Percentiles rank a stretch among this genome's conserved stretches.
These are phyloP conservation scores for Chaetomium cochliodes DNA, from an alignment of 495 filamentous ascomycete species.

Conservation along the genomic window DNA sequence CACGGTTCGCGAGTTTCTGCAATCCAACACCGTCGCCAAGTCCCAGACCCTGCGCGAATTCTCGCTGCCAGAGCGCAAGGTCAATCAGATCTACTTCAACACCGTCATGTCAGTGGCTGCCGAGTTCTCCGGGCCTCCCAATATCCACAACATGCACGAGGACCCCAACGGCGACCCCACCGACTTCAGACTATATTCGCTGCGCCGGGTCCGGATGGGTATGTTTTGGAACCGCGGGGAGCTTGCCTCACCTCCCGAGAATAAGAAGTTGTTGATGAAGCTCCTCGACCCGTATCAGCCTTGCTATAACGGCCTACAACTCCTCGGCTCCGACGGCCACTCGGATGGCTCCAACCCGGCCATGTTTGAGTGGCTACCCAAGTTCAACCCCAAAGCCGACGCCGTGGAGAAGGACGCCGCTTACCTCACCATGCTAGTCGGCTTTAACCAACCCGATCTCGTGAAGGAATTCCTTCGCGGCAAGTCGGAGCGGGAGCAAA, in stretches of 20 bases:
- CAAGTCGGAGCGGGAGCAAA: neutral
- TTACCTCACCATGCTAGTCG: slow-evolving; percentile 9
- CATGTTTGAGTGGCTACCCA: slow-evolving; percentile 1
- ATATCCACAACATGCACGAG: neutral
- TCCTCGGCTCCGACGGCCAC: neutral
- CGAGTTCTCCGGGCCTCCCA: neutral
- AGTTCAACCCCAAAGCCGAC: slow-evolving; percentile 1
- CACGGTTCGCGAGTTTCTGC: slow-evolving; percentile 25
- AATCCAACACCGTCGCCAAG: slow-evolving; percentile 6
- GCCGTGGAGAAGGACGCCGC: neutral
- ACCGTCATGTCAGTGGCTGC: neutral
- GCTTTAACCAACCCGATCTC: neutral
- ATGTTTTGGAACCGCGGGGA: neutral
- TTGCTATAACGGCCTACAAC: neutral
- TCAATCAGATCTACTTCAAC: neutral
- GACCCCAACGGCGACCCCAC: neutral
- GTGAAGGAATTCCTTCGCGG: neutral
- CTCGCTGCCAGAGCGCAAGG: neutral
- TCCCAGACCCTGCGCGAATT: neutral
- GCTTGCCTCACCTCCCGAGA: neutral
- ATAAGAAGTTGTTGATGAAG: neutral
- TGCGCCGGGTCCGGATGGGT: neutral
- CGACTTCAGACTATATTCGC: slow-evolving; percentile 1
- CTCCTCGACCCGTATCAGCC: slow-evolving; percentile 2
- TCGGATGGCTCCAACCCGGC: neutral